Percentiles rank a stretch among this genome's conserved stretches.
phyloP scores from a whole-genome alignment of 2,329 filamentous ascomycete species.

The Scleromitrula shiraiana region DNA sequence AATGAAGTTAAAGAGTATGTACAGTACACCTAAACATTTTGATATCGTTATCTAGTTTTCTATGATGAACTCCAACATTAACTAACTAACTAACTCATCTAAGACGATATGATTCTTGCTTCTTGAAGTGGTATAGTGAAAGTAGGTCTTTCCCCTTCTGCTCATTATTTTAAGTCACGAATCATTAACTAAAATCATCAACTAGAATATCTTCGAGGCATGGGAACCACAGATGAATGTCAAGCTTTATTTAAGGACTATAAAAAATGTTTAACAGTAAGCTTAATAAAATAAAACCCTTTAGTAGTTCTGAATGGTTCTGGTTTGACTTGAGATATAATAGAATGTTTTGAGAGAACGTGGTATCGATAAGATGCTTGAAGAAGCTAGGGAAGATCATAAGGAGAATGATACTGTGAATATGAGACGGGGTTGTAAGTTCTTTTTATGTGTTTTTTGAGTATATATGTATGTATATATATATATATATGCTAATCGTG shows the following conservation, averaged over 20 bases:
- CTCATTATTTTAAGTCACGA: slow-evolving; percentile 15
- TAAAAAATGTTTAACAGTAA: slow-evolving; percentile 73
- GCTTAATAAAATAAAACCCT: not conserved
- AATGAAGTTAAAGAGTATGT: slow-evolving; percentile 91
- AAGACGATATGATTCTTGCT: slow-evolving; percentile 93
- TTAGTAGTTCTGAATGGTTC: not conserved
- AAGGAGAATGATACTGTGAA: slow-evolving; percentile 76
- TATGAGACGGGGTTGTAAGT: slow-evolving; percentile 41
- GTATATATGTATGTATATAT: not conserved
- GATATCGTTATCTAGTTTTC: slow-evolving; percentile 7
- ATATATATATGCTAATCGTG: not conserved
- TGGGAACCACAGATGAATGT: slow-evolving; percentile 76
- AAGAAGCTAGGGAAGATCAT: slow-evolving; percentile 82
- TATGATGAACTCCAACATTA: slow-evolving; percentile 1
- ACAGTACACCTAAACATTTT: slow-evolving; percentile 14
- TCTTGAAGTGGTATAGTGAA: slow-evolving; percentile 98
- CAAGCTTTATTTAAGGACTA: slow-evolving; percentile 81
- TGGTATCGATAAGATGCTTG: slow-evolving; percentile 87
- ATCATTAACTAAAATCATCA: slow-evolving; percentile 10
- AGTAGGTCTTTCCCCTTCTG: too few relatives aligned
- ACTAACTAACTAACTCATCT: not conserved
- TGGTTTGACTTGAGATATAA: slow-evolving; percentile 1
- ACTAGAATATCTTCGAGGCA: slow-evolving; percentile 80
- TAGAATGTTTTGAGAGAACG: slow-evolving; percentile 80
- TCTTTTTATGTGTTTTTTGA: not conserved